Percentiles rank a stretch among this genome's conserved stretches.
These are phyloP conservation scores for Stentor roeselii DNA, from an alignment of 73 alveolate species.

Conservation along the genomic window DNA sequence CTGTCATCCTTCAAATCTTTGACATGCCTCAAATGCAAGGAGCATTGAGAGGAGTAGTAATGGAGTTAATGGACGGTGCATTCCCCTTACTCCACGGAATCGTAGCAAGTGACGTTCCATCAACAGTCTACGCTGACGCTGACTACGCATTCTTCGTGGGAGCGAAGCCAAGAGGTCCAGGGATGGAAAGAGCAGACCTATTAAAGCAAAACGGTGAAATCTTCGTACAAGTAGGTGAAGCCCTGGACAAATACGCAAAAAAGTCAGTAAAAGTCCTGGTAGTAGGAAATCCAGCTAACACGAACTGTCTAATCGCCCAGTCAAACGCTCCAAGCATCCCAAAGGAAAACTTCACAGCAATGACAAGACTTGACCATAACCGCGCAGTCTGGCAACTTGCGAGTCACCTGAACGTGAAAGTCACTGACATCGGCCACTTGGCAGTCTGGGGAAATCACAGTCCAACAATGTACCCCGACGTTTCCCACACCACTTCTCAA, in stretches of 20 bases:
- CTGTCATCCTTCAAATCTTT: slow-evolving; percentile 55
- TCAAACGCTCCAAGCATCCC: slow-evolving; percentile 72
- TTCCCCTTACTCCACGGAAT: slow-evolving; percentile 59
- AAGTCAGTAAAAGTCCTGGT: slow-evolving; percentile 72
- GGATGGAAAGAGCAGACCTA: slow-evolving; percentile 88
- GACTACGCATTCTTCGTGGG: slow-evolving; percentile 82
- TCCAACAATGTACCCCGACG: slow-evolving; percentile 60
- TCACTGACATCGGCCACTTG: slow-evolving; percentile 44
- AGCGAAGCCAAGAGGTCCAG: slow-evolving; percentile 83
- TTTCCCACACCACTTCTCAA: slow-evolving; percentile 48
- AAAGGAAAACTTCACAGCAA: slow-evolving; percentile 70
- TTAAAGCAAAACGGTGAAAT: slow-evolving; percentile 71
- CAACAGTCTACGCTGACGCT: slow-evolving; percentile 68
- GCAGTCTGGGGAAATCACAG: slow-evolving; percentile 89
- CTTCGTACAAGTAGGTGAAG: slow-evolving; percentile 79
- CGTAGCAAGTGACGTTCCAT: slow-evolving; percentile 66
- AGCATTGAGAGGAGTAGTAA: slow-evolving; percentile 67
- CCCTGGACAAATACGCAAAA: slow-evolving; percentile 69
- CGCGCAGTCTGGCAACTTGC: slow-evolving; percentile 66
- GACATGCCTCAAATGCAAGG: slow-evolving; percentile 68
- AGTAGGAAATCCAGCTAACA: slow-evolving; percentile 88
- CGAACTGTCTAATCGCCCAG: slow-evolving; percentile 70
- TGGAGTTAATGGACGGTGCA: slow-evolving; percentile 82
- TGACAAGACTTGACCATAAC: slow-evolving; percentile 85
- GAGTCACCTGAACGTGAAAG: slow-evolving; percentile 39